phyloP scores from a whole-genome alignment of 805 yeast species.

The Tetrapisispora pingtungensis region DNA sequence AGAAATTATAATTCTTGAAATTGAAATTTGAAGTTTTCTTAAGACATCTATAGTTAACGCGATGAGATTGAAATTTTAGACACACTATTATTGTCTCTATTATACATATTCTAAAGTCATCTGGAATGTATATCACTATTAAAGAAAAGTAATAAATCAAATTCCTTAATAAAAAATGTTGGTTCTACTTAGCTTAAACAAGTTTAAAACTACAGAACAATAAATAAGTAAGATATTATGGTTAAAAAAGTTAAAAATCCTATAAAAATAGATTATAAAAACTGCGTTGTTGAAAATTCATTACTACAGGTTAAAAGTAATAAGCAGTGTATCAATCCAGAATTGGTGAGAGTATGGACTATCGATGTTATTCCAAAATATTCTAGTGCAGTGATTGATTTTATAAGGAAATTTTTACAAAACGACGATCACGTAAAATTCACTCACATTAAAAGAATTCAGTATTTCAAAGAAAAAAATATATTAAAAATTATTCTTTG shows the following conservation, averaged over 20 bases:
- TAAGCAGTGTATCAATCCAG: conserved; percentile 15
- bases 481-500: conserved; percentile 36
- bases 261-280: conserved; percentile 35
- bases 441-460: conserved; percentile 44
- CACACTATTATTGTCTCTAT: too few species aligned
- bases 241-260: conserved; percentile 30
- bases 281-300: conserved; percentile 36
- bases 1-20: too few species aligned
- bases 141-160: too few species aligned
- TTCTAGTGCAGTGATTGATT: conserved; percentile 22
- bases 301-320: conserved; percentile 36
- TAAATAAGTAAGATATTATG: conserved; percentile 16
- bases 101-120: too few species aligned
- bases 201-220: too few species aligned
- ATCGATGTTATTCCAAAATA: conserved; percentile 34
- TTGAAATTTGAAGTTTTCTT: too few species aligned
- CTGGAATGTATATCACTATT: too few species aligned
- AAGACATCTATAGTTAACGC: too few species aligned
- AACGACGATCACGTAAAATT: conserved; percentile 22
- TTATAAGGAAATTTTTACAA: conserved; percentile 21
- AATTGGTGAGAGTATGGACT: conserved; percentile 37
- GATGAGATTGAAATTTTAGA: too few species aligned
- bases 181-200: too few species aligned
- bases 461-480: conserved; percentile 23
- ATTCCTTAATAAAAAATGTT: too few species aligned